Evolutionary conservation across 2,329 filamentous ascomycete genomes (phyloP), one percentile per base, ranked within the genome.

Genomic region (Neonectria coccinea): DNA sequence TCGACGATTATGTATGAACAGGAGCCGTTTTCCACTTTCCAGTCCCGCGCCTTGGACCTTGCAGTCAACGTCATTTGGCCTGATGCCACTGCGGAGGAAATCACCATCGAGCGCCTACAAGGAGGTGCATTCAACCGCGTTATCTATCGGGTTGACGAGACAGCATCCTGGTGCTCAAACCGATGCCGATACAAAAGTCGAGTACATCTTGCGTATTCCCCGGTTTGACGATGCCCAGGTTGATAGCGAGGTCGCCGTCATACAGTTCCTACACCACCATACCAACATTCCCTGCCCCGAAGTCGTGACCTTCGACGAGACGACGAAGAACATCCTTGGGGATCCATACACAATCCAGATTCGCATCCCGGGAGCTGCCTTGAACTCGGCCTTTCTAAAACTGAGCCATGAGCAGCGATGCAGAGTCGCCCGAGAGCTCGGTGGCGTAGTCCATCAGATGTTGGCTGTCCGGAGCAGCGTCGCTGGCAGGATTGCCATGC

Each of bases 141-240:
- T 20, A 50, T 41, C 11, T 20, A 50, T 41, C 11, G 44, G 55
- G 10, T 29, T 57, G 31, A 57, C 42, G 2, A 44, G 41, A 27
- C 42, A 48, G 2, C 27, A 22, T 2, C 27, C 2, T 47, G 20
- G 33, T 57, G 27, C 31, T 36, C 41, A 36, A 41, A 1, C n/a
- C 6, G 42, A 33, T 1, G 11, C 31, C 31, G 10, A 56, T 18
- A 36, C 5, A 9, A 33, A 56, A n/a, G 48, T 10, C 16, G 33
- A 41, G 20, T 57, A 57, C 29, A 29, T 57, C 14, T 25, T 57
- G 31, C 55, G 55, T 18, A 50, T 41, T 12, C 55, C 55, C 8
- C 25, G 44, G 12, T 47, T 48, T 9, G 55, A 57, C 1, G 44
- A 31, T n/a, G 44, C 55, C 2, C 18, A 41, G 8, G 25, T 55